Evolutionary conservation across 2,329 filamentous ascomycete genomes (phyloP), one percentile per base, ranked within the genome.

Genomic region (Penicillium sp.): DNA sequence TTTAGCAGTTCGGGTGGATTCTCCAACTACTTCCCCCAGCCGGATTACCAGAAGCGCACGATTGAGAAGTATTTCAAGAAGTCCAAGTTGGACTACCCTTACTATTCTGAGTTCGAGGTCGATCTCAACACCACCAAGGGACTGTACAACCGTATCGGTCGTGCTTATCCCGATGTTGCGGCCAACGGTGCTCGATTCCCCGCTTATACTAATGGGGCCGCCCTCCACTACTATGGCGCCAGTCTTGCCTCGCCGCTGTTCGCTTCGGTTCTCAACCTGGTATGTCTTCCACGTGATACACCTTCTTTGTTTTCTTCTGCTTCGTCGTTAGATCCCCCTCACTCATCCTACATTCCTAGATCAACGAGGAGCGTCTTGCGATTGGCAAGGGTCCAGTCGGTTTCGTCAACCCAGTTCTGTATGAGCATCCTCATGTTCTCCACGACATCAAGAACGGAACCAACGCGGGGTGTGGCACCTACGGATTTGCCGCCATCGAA

Each of bases 321-420:
- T 3, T 5, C 12, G 5, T 24, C 26, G 4, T 12, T 26, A 9
- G 4, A 13, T 37, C 5, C 29, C 36, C 48, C 38, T 29, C 29
- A 1, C 4, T 27, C 12, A 26, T 24, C 2, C 11, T 32, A 32
- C 29, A 32, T 8, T 11, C 29, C 11, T 40, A 62, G 53, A 66
- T 79, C 33, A 78, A 78, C 50, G 76, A 79, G 58, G 74, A 74
- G 56, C 63, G 76, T 24, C 56, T 78, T 25, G 67, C 67, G 6
- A 65, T 59, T 1, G 71, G 71, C 2, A 78, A 77, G 61, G 60
- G 66, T 4, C 63, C 75, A 0, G 68, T 80, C 9, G 77, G 77
- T 0, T 80, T 80, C 53, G 60, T 80, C 18, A 76, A 80, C 43
- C 76, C 72, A 1, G 70, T 73, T 36, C 57, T 79, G 8, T 64